Percentiles rank a stretch among this genome's conserved stretches.
These are phyloP conservation scores for Pelargonium fulgidum DNA, from an alignment of 441 rosid genomes.

Conservation along the genomic window DNA sequence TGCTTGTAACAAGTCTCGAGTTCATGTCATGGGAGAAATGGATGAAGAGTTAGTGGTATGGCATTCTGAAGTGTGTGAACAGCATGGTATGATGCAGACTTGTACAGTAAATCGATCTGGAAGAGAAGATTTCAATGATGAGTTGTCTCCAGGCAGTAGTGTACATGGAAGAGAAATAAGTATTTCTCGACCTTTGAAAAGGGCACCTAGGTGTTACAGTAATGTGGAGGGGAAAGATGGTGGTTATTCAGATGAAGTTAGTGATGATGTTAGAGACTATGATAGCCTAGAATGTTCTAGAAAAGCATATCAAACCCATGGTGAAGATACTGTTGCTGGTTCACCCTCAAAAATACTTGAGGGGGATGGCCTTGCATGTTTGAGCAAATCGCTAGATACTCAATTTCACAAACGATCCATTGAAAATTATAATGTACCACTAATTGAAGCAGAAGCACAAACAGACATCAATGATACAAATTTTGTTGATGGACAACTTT, in stretches of 20 bases:
- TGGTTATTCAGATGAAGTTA: slow-evolving; percentile 30
- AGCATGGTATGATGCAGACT: slow-evolving; percentile 29
- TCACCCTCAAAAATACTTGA: slow-evolving; percentile 10
- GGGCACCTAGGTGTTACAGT: slow-evolving; percentile 21
- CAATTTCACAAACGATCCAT: slow-evolving; percentile 32
- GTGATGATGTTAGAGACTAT: slow-evolving; percentile 24
- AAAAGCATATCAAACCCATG: slow-evolving; percentile 18
- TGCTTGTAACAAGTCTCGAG: slow-evolving; percentile 26
- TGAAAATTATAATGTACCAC: slow-evolving; percentile 34
- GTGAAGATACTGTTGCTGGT: slow-evolving; percentile 9
- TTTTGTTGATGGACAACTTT: slow-evolving; percentile 38
- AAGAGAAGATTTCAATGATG: slow-evolving; percentile 30
- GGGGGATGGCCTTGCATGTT: slow-evolving; percentile 22
- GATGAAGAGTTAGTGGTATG: slow-evolving; percentile 33
- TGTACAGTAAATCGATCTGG: slow-evolving; percentile 31
- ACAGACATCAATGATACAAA: slow-evolving; percentile 23
- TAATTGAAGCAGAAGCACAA: slow-evolving; percentile 32
- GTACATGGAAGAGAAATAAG: slow-evolving; percentile 21
- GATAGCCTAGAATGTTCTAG: slow-evolving; percentile 30
- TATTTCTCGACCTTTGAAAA: slow-evolving; percentile 29
- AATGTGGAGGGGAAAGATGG: slow-evolving; percentile 21
- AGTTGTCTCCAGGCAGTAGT: slow-evolving; percentile 26
- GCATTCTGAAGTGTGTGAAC: slow-evolving; percentile 40
- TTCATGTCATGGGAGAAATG: slow-evolving; percentile 29
- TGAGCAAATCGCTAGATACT: slow-evolving; percentile 24